Percentiles rank a stretch among this genome's conserved stretches.
Conservation (phyloP, 1,284 basidiomycete genomes). For the Tremellales sp. region DNA sequence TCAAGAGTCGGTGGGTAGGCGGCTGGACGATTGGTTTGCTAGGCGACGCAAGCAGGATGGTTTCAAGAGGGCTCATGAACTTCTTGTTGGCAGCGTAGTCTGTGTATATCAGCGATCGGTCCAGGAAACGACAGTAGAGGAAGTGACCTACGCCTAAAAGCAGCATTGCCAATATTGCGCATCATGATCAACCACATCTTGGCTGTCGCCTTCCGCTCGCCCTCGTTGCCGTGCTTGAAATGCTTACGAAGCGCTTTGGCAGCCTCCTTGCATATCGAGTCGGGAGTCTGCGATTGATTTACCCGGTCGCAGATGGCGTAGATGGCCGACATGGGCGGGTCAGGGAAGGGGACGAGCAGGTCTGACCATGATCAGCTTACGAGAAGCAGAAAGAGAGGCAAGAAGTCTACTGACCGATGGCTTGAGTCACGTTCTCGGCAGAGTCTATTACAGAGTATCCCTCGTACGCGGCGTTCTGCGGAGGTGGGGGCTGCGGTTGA, state of each 20-base stretch:
- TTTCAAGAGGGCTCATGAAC: conserved; percentile 35
- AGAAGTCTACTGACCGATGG: conserved; percentile 34
- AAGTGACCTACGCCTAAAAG: conserved; percentile 35
- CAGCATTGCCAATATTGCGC: conserved; percentile 31
- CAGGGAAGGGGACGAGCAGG: conserved; percentile 25
- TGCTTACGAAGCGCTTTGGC: conserved; percentile 43
- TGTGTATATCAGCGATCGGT: conserved; percentile 11
- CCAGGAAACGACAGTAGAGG: background rate
- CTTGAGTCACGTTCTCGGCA: conserved; percentile 28
- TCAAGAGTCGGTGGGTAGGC: conserved; percentile 21
- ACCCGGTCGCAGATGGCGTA: conserved; percentile 44
- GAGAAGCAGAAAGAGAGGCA: conserved; percentile 1
- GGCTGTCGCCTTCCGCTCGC: conserved; percentile 35
- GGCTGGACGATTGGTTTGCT: conserved; percentile 24
- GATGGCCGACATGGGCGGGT: conserved; percentile 33
- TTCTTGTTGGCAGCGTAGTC: conserved; percentile 41
- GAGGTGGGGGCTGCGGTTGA: background rate
- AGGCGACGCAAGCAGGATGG: conserved; percentile 24
- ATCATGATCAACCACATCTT: conserved; percentile 47
- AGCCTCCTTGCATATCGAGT: conserved; percentile 41
- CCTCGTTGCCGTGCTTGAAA: conserved; percentile 42
- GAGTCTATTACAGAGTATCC: conserved; percentile 3
- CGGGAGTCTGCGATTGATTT: conserved; percentile 36
- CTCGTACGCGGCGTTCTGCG: conserved; percentile 15
- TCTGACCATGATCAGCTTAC: conserved; percentile 15